A percentile compares a stretch with the other conserved stretches of the same genome.
Conservation (phyloP, 208 protist genomes). For the Trypanosoma avium region DNA sequence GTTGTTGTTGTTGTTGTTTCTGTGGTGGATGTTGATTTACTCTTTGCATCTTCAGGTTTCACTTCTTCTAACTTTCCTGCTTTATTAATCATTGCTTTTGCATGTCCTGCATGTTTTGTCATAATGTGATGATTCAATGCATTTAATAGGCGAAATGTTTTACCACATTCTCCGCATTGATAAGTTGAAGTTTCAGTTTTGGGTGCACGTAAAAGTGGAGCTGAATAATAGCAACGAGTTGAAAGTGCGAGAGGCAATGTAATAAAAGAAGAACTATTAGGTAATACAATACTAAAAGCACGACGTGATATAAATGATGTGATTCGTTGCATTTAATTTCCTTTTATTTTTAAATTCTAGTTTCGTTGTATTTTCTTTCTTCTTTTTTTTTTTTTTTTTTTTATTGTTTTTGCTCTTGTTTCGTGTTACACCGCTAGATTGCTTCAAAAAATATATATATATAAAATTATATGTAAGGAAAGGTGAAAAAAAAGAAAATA, state of each 20-base stretch:
- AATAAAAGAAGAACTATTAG: not conserved
- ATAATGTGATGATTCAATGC: constrained; percentile 89
- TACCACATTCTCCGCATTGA: constrained; percentile 81
- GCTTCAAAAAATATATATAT: not conserved
- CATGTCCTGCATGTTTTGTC: constrained; percentile 76
- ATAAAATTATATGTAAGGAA: not conserved
- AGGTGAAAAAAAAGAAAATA: not conserved
- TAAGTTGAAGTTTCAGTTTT: constrained; percentile 43
- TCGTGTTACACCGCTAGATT: not conserved
- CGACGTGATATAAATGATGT: not conserved
- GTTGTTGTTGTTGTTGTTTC: constrained; percentile 3
- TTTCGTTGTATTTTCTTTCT: constrained; percentile 4
- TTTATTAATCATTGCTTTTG: constrained; percentile 56
- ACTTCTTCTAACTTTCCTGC: constrained; percentile 64
- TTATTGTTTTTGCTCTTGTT: not conserved
- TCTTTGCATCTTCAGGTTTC: constrained; percentile 17
- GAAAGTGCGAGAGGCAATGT: not conserved
- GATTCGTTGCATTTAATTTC: constrained; percentile 18
- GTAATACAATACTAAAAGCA: not conserved
- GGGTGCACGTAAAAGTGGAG: constrained; percentile 7
- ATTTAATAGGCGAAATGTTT: constrained; percentile 85
- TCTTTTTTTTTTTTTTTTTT: not conserved
- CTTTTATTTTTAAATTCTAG: not conserved
- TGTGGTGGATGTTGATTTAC: constrained; percentile 14
- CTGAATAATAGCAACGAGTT: constrained; percentile 9